Percentiles rank a stretch among this genome's conserved stretches.
Conservation (phyloP, 169 alveolate genomes). For the Plasmodium ovale region DNA sequence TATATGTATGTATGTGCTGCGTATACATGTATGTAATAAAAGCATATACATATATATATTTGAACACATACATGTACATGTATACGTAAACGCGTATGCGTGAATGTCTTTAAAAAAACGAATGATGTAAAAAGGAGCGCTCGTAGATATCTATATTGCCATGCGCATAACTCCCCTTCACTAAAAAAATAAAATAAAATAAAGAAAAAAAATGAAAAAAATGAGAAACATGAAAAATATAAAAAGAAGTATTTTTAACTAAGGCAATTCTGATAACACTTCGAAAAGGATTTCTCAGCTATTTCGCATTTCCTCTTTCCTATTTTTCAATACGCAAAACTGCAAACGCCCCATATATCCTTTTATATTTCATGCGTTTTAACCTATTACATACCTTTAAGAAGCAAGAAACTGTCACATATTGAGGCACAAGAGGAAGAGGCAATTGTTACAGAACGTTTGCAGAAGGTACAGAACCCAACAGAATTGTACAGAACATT, state of each 20-base stretch:
- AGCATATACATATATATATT: neutral
- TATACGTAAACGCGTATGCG: neutral
- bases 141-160: neutral
- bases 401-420: neutral
- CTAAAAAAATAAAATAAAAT: too few relatives aligned
- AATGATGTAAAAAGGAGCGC: neutral
- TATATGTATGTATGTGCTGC: neutral
- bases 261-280: neutral
- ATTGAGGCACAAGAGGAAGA: neutral
- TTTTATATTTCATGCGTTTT: neutral
- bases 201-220: too few relatives aligned
- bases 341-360: neutral
- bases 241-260: neutral
- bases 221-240: too few relatives aligned
- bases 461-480: neutral
- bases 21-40: neutral
- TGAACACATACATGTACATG: neutral
- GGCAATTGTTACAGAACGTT: neutral
- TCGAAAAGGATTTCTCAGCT: neutral
- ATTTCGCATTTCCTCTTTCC: neutral
- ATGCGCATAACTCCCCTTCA: neutral
- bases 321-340: too few relatives aligned
- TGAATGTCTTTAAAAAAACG: too few relatives aligned
- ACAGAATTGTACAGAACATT: too few relatives aligned
- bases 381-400: neutral